Evolutionary conservation across 164 flowering plant species (phyloP).

Genomic region (Magnolia kwangsiensis): DNA sequence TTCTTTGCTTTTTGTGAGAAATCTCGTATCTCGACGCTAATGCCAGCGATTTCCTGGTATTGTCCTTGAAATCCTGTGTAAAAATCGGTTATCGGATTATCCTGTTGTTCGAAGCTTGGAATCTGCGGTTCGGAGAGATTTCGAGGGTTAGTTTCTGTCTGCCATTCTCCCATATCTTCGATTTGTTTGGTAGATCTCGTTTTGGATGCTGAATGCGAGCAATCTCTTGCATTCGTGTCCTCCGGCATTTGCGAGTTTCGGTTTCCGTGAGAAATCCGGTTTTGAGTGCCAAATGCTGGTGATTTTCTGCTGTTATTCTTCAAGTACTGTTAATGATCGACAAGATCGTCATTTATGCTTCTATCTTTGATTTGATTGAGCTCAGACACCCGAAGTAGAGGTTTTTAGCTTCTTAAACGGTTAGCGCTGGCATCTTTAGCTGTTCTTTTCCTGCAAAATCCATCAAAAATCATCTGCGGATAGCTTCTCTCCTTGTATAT

Average conservation of each 20-base stretch:
- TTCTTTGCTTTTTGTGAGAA: conserved; percentile 1
- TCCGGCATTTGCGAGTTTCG: background rate
- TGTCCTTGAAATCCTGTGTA: background rate
- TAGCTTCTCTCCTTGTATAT: background rate
- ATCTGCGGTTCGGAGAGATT: background rate
- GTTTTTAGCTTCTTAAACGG: background rate
- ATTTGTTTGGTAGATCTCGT: background rate
- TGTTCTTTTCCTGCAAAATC: background rate
- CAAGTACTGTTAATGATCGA: too few relatives aligned
- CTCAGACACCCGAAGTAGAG: background rate
- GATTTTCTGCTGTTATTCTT: too few relatives aligned
- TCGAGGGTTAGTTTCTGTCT: background rate
- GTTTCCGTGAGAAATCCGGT: background rate
- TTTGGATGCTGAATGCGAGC: background rate
- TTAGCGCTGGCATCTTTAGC: background rate
- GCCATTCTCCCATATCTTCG: background rate
- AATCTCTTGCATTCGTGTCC: background rate
- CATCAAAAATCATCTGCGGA: background rate
- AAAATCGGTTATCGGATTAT: background rate
- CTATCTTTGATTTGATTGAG: too few relatives aligned
- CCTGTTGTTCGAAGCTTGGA: background rate
- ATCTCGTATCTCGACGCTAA: background rate
- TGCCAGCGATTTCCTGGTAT: background rate
- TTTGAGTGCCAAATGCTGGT: background rate
- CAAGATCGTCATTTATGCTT: too few relatives aligned